Conservation (phyloP, 257 asterid species). For the Fraxinus cuspidata region DNA sequence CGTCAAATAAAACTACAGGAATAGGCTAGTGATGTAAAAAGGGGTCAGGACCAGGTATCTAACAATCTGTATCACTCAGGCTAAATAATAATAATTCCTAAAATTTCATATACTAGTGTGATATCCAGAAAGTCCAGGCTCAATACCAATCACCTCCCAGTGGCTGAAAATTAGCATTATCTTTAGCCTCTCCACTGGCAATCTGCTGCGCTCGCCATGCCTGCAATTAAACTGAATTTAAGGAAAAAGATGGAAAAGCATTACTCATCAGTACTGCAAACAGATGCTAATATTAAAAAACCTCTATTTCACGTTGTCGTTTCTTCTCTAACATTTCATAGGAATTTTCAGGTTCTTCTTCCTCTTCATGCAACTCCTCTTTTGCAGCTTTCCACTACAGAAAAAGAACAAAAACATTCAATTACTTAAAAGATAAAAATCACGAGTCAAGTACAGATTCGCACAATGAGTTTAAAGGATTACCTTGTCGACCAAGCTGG, state of each 20-base stretch:
- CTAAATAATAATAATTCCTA: neutral
- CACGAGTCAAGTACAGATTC: neutral
- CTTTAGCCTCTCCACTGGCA: conserved; percentile 89
- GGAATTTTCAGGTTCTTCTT: conserved; percentile 78
- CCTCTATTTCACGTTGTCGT: conserved; percentile 90
- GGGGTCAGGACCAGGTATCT: conserved; percentile 17
- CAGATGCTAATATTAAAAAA: conserved; percentile 29
- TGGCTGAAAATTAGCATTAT: conserved; percentile 95
- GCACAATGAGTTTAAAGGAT: neutral
- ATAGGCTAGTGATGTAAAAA: neutral
- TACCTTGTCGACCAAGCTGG: conserved; percentile 97
- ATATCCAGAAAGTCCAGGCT: conserved; percentile 18
- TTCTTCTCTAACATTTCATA: conserved; percentile 76
- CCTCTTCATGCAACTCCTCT: conserved; percentile 88
- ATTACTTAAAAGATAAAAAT: neutral
- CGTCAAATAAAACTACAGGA: conserved; percentile 20
- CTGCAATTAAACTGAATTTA: conserved; percentile 45
- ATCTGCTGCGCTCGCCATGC: conserved; percentile 90
- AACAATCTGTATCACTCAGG: neutral
- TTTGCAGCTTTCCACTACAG: conserved; percentile 97
- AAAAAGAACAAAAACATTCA: conserved; percentile 14
- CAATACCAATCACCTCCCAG: conserved; percentile 96
- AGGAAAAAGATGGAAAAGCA: neutral
- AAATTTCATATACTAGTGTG: conserved; percentile 9
- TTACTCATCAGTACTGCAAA: neutral